Conservation (phyloP, 106 monocot species). For the Platanthera guangdongensis region DNA sequence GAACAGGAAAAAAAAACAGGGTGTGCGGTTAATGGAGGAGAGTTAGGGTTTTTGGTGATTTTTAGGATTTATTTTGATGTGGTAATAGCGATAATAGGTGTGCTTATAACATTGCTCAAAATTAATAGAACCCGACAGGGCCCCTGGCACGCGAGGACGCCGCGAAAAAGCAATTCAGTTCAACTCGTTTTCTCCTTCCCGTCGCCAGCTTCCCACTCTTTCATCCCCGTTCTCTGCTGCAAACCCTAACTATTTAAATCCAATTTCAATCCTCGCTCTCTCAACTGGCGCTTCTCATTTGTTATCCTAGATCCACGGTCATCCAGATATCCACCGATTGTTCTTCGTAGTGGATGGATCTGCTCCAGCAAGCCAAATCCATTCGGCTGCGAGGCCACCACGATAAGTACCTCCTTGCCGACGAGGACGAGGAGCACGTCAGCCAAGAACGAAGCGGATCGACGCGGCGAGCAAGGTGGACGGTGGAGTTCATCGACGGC, state of each 20-base stretch:
- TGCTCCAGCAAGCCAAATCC: constrained; percentile 37
- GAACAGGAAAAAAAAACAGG: too few relatives aligned
- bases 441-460: constrained; percentile 37
- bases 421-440: constrained; percentile 51
- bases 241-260: neutral
- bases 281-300: neutral
- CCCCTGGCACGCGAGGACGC: too few relatives aligned
- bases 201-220: neutral
- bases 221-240: neutral
- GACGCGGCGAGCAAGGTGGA: constrained; percentile 20
- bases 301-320: neutral
- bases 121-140: too few relatives aligned
- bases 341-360: constrained; percentile 29
- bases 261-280: neutral
- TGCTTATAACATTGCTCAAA: too few relatives aligned
- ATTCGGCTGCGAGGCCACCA: constrained; percentile 50
- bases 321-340: neutral
- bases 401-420: constrained; percentile 54
- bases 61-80: too few relatives aligned
- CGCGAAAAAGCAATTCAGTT: too few relatives aligned
- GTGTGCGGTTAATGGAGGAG: too few relatives aligned
- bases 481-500: constrained; percentile 31
- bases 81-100: too few relatives aligned
- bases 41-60: too few relatives aligned
- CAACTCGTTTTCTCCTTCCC: too few relatives aligned